Percentiles rank a stretch among this genome's conserved stretches.
Conservation (phyloP, 202 grass and related monocot genomes). For the Digitaria exilis region DNA sequence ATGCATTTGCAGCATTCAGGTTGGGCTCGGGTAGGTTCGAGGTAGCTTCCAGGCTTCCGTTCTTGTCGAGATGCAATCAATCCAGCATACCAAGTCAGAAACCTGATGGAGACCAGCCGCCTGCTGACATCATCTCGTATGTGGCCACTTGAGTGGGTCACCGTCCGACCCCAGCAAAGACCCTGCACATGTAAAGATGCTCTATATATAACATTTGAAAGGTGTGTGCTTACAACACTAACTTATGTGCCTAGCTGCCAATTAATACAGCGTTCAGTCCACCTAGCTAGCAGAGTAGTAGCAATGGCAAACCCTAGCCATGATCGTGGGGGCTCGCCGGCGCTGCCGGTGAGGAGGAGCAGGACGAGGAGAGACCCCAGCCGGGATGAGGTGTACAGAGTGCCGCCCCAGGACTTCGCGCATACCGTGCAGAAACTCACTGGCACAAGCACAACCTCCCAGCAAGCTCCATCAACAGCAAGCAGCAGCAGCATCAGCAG, state of each 20-base stretch:
- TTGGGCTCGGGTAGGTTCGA: neutral
- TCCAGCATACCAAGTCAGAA: neutral
- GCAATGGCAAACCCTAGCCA: conserved; percentile 14
- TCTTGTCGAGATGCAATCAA: neutral
- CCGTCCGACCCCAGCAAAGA: neutral
- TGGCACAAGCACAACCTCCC: neutral
- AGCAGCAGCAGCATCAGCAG: neutral
- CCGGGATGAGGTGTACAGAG: conserved; percentile 29
- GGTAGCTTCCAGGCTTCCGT: neutral
- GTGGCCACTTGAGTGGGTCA: neutral
- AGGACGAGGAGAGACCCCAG: conserved; percentile 33
- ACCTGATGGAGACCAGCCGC: neutral
- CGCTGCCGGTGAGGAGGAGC: conserved; percentile 8
- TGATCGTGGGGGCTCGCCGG: neutral
- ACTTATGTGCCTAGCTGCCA: too few species aligned
- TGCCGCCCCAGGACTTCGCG: conserved; percentile 50
- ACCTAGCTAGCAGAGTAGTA: neutral
- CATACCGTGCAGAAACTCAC: conserved; percentile 55
- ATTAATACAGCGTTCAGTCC: neutral
- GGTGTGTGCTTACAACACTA: neutral
- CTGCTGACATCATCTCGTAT: conserved; percentile 17
- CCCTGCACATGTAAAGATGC: neutral
- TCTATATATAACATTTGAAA: neutral
- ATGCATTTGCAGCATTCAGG: too few species aligned
- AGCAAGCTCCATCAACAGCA: neutral